A percentile compares a stretch with the other conserved stretches of the same genome.
Evolutionary conservation across 495 filamentous ascomycete species (phyloP).

Genomic region (Thermochaetoides thermophila): DNA sequence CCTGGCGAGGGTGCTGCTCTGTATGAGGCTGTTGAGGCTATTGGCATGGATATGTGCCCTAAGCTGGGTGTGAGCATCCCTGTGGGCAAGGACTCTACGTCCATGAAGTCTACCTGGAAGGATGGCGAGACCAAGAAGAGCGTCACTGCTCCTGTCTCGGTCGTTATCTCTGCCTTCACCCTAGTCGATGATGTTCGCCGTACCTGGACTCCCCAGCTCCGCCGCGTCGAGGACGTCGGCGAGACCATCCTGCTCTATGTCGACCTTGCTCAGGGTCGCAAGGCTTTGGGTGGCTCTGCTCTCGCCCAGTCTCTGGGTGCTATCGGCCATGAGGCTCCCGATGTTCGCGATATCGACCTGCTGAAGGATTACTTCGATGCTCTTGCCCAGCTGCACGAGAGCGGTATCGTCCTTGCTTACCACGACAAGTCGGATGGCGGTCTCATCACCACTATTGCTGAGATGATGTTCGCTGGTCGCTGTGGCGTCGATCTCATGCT

Average conservation of each 20-base stretch:
- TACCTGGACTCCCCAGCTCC: constrained; percentile 88
- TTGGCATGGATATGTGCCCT: constrained; percentile 72
- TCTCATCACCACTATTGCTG: constrained; percentile 75
- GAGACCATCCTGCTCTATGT: constrained; percentile 84
- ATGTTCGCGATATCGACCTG: constrained; percentile 65
- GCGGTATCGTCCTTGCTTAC: constrained; percentile 80
- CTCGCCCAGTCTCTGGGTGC: constrained; percentile 85
- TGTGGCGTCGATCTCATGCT: constrained; percentile 79
- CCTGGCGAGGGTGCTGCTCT: constrained; percentile 87
- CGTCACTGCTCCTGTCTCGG: constrained; percentile 80
- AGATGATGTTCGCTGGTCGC: constrained; percentile 97
- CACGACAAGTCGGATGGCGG: constrained; percentile 92
- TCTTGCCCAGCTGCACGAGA: constrained; percentile 69
- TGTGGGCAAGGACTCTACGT: constrained; percentile 95
- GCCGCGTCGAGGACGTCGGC: constrained; percentile 70
- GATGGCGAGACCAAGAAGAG: constrained; percentile 62
- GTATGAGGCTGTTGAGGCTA: constrained; percentile 88
- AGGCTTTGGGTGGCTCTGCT: constrained; percentile 80
- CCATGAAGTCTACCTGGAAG: constrained; percentile 96
- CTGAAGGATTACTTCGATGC: constrained; percentile 91
- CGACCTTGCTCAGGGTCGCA: constrained; percentile 63
- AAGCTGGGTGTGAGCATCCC: constrained; percentile 81
- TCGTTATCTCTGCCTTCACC: constrained; percentile 82
- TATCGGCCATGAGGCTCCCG: constrained; percentile 68
- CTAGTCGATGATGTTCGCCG: constrained; percentile 62